Percentiles rank a stretch among this genome's conserved stretches.
Evolutionary conservation across 768 basidiomycete species (phyloP).

Genomic region (Cantharellus cinnabarinus): DNA sequence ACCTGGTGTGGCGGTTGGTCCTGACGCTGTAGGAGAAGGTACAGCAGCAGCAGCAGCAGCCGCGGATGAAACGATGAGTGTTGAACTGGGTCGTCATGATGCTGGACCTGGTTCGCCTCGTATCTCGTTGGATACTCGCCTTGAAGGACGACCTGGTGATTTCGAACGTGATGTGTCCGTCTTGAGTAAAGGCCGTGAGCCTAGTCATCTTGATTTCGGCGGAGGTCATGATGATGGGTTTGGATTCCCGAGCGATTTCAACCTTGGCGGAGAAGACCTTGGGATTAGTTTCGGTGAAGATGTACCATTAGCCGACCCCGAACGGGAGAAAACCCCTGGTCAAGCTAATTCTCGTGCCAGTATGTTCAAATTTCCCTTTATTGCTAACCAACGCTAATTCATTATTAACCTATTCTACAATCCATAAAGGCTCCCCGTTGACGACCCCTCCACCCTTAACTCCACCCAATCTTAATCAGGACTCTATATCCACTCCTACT

Average conservation of each 20-base stretch:
- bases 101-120: constrained; percentile 27
- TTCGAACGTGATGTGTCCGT: constrained; percentile 36
- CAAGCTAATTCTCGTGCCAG: constrained; percentile 41
- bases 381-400: constrained; percentile 23
- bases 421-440: constrained; percentile 37
- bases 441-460: constrained; percentile 50
- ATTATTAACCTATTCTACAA: constrained; percentile 48
- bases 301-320: constrained; percentile 16
- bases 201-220: constrained; percentile 39
- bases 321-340: constrained; percentile 35
- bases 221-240: constrained; percentile 39
- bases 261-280: constrained; percentile 4
- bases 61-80: constrained; percentile 37
- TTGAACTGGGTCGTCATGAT: constrained; percentile 55
- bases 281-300: constrained; percentile 1
- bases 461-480: constrained; percentile 11
- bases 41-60: constrained; percentile 12
- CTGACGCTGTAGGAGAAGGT: neutral
- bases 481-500: constrained; percentile 14
- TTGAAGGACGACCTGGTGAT: constrained; percentile 26
- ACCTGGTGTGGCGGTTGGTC: neutral
- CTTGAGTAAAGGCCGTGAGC: constrained; percentile 13
- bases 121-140: constrained; percentile 41
- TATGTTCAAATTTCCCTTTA: constrained; percentile 7
- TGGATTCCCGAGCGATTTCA: constrained; percentile 2